phyloP scores from a whole-genome alignment of 1,284 basidiomycete genomes.

The Pterula multifida region DNA sequence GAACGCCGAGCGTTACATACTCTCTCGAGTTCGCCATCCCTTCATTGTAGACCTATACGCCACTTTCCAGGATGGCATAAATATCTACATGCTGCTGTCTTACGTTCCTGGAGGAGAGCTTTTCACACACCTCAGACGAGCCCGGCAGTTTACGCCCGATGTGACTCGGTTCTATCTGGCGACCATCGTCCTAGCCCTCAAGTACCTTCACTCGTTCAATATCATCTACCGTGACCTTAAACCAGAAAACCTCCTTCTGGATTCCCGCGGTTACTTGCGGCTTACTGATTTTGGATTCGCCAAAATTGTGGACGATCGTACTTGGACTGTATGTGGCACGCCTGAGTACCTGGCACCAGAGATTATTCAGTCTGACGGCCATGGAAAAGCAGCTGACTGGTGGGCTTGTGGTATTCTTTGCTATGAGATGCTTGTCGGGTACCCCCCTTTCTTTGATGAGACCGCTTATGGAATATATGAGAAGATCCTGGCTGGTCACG shows the following conservation, averaged over 20 bases:
- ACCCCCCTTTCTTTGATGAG: conserved; percentile 89
- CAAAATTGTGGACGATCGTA: conserved; percentile 96
- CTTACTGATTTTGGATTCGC: conserved; percentile 98
- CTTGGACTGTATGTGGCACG: conserved; percentile 97
- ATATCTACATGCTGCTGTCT: conserved; percentile 98
- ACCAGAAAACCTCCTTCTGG: conserved; percentile 93
- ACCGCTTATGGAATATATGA: conserved; percentile 93
- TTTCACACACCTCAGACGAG: conserved; percentile 87
- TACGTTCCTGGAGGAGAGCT: conserved; percentile 97
- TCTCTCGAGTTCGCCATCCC: conserved; percentile 75
- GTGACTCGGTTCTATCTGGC: conserved; percentile 99
- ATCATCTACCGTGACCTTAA: conserved; percentile 99
- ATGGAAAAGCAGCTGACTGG: conserved; percentile 98
- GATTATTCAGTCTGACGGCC: conserved; percentile 93
- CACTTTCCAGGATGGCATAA: conserved; percentile 91
- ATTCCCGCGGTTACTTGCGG: conserved; percentile 92
- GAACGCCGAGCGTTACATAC: conserved; percentile 92
- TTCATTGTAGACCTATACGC: conserved; percentile 86
- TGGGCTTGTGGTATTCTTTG: conserved; percentile 96
- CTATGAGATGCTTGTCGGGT: conserved; percentile 96
- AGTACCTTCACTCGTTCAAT: conserved; percentile 95
- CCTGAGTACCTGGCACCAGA: conserved; percentile 95
- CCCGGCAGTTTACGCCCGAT: conserved; percentile 91
- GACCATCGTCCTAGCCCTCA: conserved; percentile 90
- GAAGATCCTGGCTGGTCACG: conserved; percentile 84